These are phyloP conservation scores for Lasiodiplodia sp. DNA, from an alignment of 2,329 filamentous ascomycete genomes.

Conservation along the genomic window DNA sequence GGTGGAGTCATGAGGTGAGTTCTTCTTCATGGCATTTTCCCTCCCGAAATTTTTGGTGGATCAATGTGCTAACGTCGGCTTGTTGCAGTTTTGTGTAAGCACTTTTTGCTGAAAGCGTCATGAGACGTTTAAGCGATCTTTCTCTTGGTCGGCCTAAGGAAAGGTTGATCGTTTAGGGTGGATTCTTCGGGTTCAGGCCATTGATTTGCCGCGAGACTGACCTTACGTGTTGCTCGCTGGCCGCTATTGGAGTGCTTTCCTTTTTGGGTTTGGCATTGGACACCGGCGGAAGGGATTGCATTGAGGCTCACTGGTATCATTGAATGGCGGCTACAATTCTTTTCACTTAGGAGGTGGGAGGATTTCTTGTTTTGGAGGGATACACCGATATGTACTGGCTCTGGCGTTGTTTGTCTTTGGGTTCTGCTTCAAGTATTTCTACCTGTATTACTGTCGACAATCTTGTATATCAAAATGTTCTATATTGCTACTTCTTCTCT, in stretches of 20 bases:
- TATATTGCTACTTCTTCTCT: neutral
- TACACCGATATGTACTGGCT: neutral
- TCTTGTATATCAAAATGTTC: neutral
- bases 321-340: neutral
- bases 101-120: no score
- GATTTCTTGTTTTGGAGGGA: no score
- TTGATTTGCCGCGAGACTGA: no score
- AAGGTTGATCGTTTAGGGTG: no score
- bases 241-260: neutral
- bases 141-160: no score
- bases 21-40: neutral
- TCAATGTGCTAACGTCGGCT: neutral
- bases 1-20: conserved; percentile 22
- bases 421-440: neutral
- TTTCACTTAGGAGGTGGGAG: neutral
- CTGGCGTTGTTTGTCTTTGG: neutral
- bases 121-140: no score
- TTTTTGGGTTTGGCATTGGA: neutral
- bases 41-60: neutral
- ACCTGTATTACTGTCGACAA: conserved; percentile 3
- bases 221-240: no score
- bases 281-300: neutral
- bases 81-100: neutral
- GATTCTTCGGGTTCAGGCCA: no score
- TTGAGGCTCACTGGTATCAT: neutral